Evolutionary conservation across 306 rosid genomes (phyloP), one percentile per base, ranked within the genome.

Genomic region (Argentina anserina): DNA sequence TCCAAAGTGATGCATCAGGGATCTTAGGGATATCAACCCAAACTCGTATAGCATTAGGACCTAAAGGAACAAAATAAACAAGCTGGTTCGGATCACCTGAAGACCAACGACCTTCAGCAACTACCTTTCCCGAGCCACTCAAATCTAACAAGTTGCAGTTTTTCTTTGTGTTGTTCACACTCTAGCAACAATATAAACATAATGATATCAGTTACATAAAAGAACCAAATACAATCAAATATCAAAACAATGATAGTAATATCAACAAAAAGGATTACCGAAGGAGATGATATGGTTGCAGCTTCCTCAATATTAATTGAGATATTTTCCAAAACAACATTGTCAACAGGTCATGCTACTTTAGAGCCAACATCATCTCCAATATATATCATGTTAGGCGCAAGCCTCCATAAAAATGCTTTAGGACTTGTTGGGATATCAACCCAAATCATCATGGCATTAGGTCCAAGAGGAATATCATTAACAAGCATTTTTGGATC

Each of bases 111-210:
- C 68, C 76, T 41, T 59, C 14, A 17, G 69, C 69, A 28, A 43
- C 56, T 11, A 42, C 13, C 29, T 60, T 26, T 3, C 58, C 33
- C 5, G 76, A 70, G 17, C 39, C 75, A 53, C 0, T 13, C 46
- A 45, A 14, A 70, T 55, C 75, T 14, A 70, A n/a, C 43, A 70
- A 33, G 52, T 36, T 53, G 39, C 65, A 70, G 17, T 55, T 70
- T 15, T 55, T 55, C 8, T 53, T 42, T 14, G 63, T 33, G 2
- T 29, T 13, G 41, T 42, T 72, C 15, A 28, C 58, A 41, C 42
- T 60, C 20, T 72, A 23, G 15, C 17, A 39, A 15, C 31, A 39
- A 14, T 9, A 10, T 9, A 39, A 49, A 7, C 3, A 8, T 2
- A 71, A 39, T 39, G 2, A 39, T 39, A 39, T 39, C 0, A 39